These are phyloP conservation scores for Epithemia pelagica DNA, from an alignment of 108 stramenopile genomes.

Conservation along the genomic window DNA sequence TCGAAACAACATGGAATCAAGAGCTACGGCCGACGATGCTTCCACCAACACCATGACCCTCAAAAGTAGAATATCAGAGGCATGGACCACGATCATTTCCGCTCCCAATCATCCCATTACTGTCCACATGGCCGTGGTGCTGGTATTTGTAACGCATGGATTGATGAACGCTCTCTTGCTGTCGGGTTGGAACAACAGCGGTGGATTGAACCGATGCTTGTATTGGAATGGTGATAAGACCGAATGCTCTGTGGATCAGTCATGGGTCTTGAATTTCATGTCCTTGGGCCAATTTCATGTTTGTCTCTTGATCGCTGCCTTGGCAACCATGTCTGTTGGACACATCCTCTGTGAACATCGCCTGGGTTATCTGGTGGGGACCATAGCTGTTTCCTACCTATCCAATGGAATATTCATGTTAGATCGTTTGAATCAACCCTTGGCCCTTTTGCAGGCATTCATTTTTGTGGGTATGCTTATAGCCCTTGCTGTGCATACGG, in stretches of 20 bases:
- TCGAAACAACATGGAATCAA: too few species aligned
- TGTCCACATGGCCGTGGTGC: neutral
- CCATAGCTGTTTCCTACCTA: slow-evolving; percentile 3
- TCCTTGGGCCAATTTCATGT: slow-evolving; percentile 9
- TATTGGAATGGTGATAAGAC: neutral
- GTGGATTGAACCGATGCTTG: neutral
- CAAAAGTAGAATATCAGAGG: too few species aligned
- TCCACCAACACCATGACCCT: too few species aligned
- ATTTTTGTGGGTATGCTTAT: slow-evolving; percentile 4
- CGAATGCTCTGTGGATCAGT: slow-evolving; percentile 5
- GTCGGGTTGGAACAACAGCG: neutral
- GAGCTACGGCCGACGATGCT: too few species aligned
- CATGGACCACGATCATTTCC: too few species aligned
- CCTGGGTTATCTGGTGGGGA: neutral
- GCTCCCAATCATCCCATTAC: neutral
- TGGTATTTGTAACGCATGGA: slow-evolving; percentile 10
- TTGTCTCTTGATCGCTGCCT: neutral
- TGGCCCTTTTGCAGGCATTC: slow-evolving; percentile 1
- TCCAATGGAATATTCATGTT: slow-evolving; percentile 8
- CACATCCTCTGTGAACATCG: slow-evolving; percentile 1
- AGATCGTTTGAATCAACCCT: slow-evolving; percentile 1
- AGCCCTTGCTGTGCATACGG: neutral
- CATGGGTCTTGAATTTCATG: slow-evolving; percentile 10
- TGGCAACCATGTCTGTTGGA: slow-evolving; percentile 1
- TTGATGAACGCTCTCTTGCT: slow-evolving; percentile 6